Percentiles rank a stretch among this genome's conserved stretches.
Evolutionary conservation across 1,284 basidiomycete genomes (phyloP).

Genomic region (Puccinia novopanici): DNA sequence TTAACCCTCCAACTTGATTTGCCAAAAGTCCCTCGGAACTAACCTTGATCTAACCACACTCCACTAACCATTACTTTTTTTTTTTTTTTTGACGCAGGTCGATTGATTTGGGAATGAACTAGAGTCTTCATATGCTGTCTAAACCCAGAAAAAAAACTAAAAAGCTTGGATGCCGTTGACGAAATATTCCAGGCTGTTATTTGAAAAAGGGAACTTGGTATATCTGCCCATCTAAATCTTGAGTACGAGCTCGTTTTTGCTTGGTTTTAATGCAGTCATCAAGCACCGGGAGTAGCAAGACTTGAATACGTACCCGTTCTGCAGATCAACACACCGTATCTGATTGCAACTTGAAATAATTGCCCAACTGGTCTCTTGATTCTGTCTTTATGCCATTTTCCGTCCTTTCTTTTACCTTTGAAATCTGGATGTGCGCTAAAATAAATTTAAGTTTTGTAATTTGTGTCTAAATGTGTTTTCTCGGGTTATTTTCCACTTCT

Average conservation of each 20-base stretch:
- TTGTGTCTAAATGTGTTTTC: no score
- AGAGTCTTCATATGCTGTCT: background rate
- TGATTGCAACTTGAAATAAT: background rate
- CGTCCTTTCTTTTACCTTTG: background rate
- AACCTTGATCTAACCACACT: background rate
- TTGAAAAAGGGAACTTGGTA: background rate
- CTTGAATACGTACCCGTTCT: background rate
- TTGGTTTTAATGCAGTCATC: background rate
- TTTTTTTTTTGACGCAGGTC: background rate
- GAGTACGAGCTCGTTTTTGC: background rate
- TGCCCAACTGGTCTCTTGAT: background rate
- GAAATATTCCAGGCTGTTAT: background rate
- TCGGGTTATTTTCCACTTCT: background rate
- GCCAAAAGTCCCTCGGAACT: background rate
- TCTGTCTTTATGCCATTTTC: background rate
- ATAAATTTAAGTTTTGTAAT: conserved; percentile 4
- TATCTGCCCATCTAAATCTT: background rate
- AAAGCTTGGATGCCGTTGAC: background rate
- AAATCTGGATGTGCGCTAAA: background rate
- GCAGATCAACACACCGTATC: background rate
- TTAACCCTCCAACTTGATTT: background rate
- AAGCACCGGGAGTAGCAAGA: background rate
- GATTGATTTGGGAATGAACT: conserved; percentile 16
- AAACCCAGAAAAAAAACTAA: background rate
- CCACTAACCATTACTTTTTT: background rate